Percentiles rank a stretch among this genome's conserved stretches.
Evolutionary conservation across 2,329 filamentous ascomycete genomes (phyloP).

Genomic region (Aspergillus unguis): DNA sequence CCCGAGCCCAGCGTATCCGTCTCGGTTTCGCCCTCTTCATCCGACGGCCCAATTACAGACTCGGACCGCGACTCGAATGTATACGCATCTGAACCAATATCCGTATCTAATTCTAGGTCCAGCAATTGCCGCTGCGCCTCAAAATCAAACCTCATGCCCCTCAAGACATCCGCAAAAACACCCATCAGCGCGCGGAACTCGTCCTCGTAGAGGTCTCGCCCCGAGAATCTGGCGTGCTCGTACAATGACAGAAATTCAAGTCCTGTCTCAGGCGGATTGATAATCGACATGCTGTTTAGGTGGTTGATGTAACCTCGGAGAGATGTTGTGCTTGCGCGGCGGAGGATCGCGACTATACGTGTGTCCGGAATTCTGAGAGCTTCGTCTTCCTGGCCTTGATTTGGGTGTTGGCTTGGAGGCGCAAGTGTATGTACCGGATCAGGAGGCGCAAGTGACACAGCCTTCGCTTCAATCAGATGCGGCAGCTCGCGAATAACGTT

Average conservation of each 20-base stretch:
- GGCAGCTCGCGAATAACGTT: constrained; percentile 80
- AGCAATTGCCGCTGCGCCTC: constrained; percentile 44
- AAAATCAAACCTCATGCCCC: constrained; percentile 66
- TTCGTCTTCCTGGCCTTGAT: constrained; percentile 20
- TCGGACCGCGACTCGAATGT: constrained; percentile 14
- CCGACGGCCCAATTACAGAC: constrained; percentile 38
- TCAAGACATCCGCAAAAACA: constrained; percentile 75
- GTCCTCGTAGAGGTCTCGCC: constrained; percentile 61
- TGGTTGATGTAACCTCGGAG: constrained; percentile 75
- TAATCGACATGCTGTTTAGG: constrained; percentile 65
- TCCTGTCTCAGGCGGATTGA: constrained; percentile 50
- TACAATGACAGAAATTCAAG: constrained; percentile 69
- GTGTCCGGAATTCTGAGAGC: constrained; percentile 54
- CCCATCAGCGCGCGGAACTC: constrained; percentile 79
- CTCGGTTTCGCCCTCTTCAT: constrained; percentile 40
- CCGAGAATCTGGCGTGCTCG: constrained; percentile 81
- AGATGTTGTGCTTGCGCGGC: constrained; percentile 67
- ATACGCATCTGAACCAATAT: constrained; percentile 12
- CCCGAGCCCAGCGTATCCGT: constrained; percentile 6
- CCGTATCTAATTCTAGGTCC: constrained; percentile 18
- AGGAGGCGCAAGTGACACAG: constrained; percentile 74
- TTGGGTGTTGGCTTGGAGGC: constrained; percentile 20
- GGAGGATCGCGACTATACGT: constrained; percentile 67
- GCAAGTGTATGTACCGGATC: constrained; percentile 43
- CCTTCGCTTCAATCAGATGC: constrained; percentile 87